Evolutionary conservation across 495 filamentous ascomycete species (phyloP).

Genomic region (Podospora australis): DNA sequence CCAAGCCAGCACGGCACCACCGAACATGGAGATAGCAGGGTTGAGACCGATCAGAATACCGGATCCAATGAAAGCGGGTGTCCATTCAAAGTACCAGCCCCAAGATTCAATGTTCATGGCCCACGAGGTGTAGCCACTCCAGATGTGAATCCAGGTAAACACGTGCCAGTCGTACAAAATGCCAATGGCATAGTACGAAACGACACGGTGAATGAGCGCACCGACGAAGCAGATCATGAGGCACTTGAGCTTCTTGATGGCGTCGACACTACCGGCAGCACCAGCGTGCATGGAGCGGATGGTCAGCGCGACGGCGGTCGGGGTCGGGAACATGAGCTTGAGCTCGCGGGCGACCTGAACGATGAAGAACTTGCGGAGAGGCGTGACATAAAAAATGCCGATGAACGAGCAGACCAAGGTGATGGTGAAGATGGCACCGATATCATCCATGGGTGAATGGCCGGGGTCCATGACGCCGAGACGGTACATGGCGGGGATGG

Average conservation of each 20-base stretch:
- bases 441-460: constrained; percentile 47
- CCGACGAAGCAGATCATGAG: constrained; percentile 44
- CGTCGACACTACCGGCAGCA: constrained; percentile 43
- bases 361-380: constrained; percentile 64
- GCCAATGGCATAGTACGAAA: constrained; percentile 55
- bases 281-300: constrained; percentile 60
- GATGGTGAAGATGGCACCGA: constrained; percentile 53
- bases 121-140: constrained; percentile 49
- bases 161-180: constrained; percentile 64
- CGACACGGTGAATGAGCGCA: constrained; percentile 49
- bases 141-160: constrained; percentile 59
- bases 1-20: constrained; percentile 55
- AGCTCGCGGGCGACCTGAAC: constrained; percentile 58
- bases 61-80: constrained; percentile 60
- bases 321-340: constrained; percentile 57
- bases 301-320: constrained; percentile 56
- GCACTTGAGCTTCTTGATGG: constrained; percentile 54
- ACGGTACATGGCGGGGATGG: constrained; percentile 58
- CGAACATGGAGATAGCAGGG: constrained; percentile 56
- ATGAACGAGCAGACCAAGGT: constrained; percentile 60
- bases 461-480: constrained; percentile 41
- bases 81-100: constrained; percentile 60
- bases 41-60: constrained; percentile 63
- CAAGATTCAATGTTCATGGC: constrained; percentile 57
- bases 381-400: constrained; percentile 62